Evolutionary conservation across 2,329 filamentous ascomycete genomes (phyloP), one percentile per base, ranked within the genome.

Genomic region (Juglanconis oblonga): DNA sequence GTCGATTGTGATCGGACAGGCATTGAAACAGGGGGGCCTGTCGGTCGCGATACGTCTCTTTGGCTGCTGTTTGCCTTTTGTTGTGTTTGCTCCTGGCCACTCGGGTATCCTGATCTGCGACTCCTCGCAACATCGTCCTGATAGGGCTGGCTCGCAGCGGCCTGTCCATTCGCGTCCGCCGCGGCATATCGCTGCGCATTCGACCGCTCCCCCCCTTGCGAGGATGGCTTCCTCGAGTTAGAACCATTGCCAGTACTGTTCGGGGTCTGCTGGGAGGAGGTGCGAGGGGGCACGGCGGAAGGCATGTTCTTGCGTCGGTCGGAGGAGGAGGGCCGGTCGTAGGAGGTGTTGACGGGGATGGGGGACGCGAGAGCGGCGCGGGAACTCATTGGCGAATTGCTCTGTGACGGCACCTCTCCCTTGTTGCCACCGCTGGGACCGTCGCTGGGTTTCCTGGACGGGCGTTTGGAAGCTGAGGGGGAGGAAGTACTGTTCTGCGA

Each of bases 201-300:
- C 9, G 57, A 62, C 8, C 61, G 61, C 32, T 60, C 61, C 17
- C 13, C 54, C 9, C 53, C 55, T 13, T 61, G 57, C 52, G 58
- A 76, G 14, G 77, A 71, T 42, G 73, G 71, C 67, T 80, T 77
- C 57, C 81, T 75, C 33, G 81, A 76, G 65, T 70, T 75, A 14
- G 77, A 71, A 33, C 72, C 71, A n/a, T 69, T 61, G 33, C 64
- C 67, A 2, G 72, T 58, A 66, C 66, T 68, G 61, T 67, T 74
- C 67, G 67, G 75, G 69, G 64, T 71, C 72, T 77, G 81, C 65
- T 87, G 84, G 65, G 86, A 89, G 48, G 91, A 95, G 13, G 92
- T 96, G 7, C 90, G 93, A 69, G 92, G 86, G 40, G 91, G 90
- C 52, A 90, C 92, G 58, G 89, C 87, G 31, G 90, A 88, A 56